These are phyloP conservation scores for Salix dunnii DNA, from an alignment of 345 rosid species.

Conservation along the genomic window DNA sequence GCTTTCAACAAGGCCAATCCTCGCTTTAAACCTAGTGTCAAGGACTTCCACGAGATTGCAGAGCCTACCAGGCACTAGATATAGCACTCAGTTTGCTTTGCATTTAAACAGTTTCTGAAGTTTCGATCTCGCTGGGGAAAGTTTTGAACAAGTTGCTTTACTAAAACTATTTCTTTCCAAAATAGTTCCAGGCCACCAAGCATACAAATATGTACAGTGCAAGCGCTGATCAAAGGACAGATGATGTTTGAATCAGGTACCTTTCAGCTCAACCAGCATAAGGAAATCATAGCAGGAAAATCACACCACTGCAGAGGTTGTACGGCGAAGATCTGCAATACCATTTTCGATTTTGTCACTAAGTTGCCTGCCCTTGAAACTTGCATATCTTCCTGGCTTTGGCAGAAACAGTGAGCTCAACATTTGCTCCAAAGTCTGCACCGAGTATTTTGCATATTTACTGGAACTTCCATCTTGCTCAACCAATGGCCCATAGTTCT, in stretches of 20 bases:
- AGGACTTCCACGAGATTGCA: conserved; percentile 6
- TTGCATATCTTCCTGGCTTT: conserved; percentile 74
- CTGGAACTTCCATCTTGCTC: conserved; percentile 72
- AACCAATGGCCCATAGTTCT: conserved; percentile 91
- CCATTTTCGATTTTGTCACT: conserved; percentile 53
- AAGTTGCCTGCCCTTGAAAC: conserved; percentile 68
- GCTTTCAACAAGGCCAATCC: conserved; percentile 6
- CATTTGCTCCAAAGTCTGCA: conserved; percentile 80
- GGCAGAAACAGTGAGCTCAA: conserved; percentile 72
- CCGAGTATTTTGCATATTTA: conserved; percentile 83
- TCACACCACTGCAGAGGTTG: conserved; percentile 55
- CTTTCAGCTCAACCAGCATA: conserved; percentile 10
- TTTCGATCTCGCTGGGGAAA: not conserved
- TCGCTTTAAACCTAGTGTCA: conserved; percentile 3
- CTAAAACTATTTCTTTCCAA: conserved; percentile 3
- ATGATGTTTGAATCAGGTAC: not conserved
- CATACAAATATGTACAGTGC: conserved; percentile 30
- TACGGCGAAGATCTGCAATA: conserved; percentile 51
- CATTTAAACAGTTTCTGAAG: conserved; percentile 14
- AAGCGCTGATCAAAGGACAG: not conserved
- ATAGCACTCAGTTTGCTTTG: not conserved
- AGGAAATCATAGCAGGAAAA: not conserved
- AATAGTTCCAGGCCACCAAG: conserved; percentile 10
- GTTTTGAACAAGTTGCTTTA: conserved; percentile 7
- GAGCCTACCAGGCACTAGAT: conserved; percentile 6